Evolutionary conservation across 2,329 filamentous ascomycete genomes (phyloP).

Genomic region (Aspergillus neotritici): DNA sequence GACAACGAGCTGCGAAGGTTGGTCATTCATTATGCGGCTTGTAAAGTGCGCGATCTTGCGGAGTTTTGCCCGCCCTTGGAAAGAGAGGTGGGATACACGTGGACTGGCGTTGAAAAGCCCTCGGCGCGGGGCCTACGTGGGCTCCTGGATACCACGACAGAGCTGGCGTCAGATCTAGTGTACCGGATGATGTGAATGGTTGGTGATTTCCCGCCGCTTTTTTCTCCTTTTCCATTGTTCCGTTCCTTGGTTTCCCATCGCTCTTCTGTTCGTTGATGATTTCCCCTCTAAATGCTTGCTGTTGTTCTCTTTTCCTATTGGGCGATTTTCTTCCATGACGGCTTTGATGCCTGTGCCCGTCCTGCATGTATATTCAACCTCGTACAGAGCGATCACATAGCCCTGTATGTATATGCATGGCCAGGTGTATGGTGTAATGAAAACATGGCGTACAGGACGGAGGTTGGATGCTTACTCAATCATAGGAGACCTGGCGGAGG

Average conservation of each 20-base stretch:
- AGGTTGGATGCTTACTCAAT: not conserved
- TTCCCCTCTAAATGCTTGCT: not conserved
- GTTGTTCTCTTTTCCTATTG: not conserved
- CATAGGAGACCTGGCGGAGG: not conserved
- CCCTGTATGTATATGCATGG: not conserved
- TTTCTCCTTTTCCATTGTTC: conserved; percentile 7
- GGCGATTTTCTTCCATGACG: conserved; percentile 4
- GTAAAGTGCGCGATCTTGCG: conserved; percentile 36
- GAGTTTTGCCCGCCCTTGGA: conserved; percentile 28
- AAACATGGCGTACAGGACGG: not conserved
- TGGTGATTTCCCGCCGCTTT: conserved; percentile 1
- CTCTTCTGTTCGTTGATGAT: conserved; percentile 4
- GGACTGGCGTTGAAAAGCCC: conserved; percentile 17
- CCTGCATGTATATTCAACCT: conserved; percentile 2
- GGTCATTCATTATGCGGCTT: conserved; percentile 37
- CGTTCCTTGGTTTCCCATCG: conserved; percentile 8
- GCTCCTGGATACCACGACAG: conserved; percentile 33
- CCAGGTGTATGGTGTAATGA: conserved; percentile 1
- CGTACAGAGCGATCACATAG: not conserved
- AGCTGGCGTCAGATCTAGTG: conserved; percentile 39
- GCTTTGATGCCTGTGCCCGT: not conserved
- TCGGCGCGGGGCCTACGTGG: conserved; percentile 30
- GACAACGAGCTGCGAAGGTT: conserved; percentile 39
- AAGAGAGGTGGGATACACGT: conserved; percentile 19
- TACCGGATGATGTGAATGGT: conserved; percentile 33